Conservation (phyloP, 179 eudicot genomes). For the Drosera spatulata region DNA sequence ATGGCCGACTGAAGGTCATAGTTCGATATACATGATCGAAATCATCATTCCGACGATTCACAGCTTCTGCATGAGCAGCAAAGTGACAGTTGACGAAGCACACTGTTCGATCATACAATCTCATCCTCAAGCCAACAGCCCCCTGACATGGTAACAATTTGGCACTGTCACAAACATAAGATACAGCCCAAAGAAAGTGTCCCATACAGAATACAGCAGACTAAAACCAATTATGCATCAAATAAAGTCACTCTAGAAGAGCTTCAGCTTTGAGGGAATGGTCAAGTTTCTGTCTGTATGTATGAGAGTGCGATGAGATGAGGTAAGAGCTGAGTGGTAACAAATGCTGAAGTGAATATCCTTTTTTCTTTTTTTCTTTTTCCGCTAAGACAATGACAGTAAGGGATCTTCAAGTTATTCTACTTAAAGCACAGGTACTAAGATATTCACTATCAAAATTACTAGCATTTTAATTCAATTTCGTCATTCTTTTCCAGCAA, state of each 20-base stretch:
- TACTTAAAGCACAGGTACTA: no score
- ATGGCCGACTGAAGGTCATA: slow-evolving; percentile 72
- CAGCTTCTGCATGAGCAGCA: slow-evolving; percentile 97
- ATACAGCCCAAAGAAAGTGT: no score
- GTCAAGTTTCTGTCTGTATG: no score
- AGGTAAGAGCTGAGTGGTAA: no score
- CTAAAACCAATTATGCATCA: neutral
- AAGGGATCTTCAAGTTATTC: no score
- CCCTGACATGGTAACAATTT: slow-evolving; percentile 55
- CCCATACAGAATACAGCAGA: slow-evolving; percentile 12
- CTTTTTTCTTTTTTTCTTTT: no score
- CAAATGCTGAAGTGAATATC: no score
- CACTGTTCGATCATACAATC: slow-evolving; percentile 69
- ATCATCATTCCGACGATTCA: slow-evolving; percentile 90
- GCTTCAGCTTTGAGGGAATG: neutral
- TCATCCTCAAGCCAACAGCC: slow-evolving; percentile 96
- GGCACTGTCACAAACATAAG: slow-evolving; percentile 9
- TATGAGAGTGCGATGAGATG: no score
- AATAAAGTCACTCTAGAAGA: neutral
- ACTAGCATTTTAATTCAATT: no score
- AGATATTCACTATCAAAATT: no score
- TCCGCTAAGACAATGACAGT: no score
- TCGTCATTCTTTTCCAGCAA: no score
- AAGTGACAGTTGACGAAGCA: slow-evolving; percentile 98
- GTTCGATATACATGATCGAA: slow-evolving; percentile 88